Evolutionary conservation across 1,139 yeast genomes (phyloP).

Genomic region (Casaregolazyma suthepensis): DNA sequence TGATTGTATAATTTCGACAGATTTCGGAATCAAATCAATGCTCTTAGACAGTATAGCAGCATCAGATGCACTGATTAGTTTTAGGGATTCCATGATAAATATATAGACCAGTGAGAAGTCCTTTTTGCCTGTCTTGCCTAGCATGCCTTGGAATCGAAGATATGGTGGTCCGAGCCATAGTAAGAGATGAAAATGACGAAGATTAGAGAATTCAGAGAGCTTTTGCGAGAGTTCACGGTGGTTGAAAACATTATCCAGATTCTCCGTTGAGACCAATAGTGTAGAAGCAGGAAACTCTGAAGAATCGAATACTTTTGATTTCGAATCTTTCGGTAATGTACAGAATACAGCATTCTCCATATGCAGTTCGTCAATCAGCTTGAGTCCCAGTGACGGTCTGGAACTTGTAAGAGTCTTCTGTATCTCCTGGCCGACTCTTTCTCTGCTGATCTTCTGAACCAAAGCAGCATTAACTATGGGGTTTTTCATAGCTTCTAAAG

Average conservation of each 20-base stretch:
- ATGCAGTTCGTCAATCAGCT: slow-evolving; percentile 48
- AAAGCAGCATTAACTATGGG: slow-evolving; percentile 54
- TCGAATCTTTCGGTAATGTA: slow-evolving; percentile 1
- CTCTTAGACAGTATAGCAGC: slow-evolving; percentile 46
- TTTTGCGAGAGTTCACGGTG: neutral
- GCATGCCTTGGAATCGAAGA: slow-evolving; percentile 41
- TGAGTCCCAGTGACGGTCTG: slow-evolving; percentile 60
- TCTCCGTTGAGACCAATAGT: neutral
- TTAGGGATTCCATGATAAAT: slow-evolving; percentile 57
- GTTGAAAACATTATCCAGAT: neutral
- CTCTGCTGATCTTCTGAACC: slow-evolving; percentile 72
- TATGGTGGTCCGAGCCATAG: slow-evolving; percentile 5
- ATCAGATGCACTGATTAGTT: slow-evolving; percentile 57
- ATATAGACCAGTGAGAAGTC: slow-evolving; percentile 36
- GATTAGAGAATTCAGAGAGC: neutral
- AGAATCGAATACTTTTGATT: slow-evolving; percentile 2
- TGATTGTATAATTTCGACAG: slow-evolving; percentile 25
- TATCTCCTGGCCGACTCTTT: slow-evolving; percentile 83
- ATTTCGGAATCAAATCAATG: slow-evolving; percentile 28
- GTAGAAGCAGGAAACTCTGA: neutral
- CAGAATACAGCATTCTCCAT: slow-evolving; percentile 55
- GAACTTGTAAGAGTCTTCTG: slow-evolving; percentile 63
- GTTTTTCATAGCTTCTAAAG: slow-evolving; percentile 61
- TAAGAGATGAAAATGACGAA: slow-evolving; percentile 1
- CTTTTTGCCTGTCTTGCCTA: slow-evolving; percentile 38